phyloP scores from a whole-genome alignment of 345 rosid species.

The Mangifera indica region DNA sequence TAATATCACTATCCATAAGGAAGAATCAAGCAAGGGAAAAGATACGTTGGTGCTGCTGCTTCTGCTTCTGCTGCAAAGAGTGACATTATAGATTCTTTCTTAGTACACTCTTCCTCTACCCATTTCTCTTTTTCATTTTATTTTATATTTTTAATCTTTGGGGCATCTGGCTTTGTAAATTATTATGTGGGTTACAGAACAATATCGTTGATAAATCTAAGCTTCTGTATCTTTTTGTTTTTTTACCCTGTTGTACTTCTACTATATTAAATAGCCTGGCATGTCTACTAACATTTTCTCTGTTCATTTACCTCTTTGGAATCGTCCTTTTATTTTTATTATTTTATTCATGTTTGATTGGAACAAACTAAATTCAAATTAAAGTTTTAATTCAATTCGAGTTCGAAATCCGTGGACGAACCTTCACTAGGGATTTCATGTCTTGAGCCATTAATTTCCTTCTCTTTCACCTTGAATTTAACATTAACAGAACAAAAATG shows the following conservation, averaged over 20 bases:
- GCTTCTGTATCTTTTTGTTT: constrained; percentile 18
- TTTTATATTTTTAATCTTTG: constrained; percentile 7
- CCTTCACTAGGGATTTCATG: too few relatives aligned
- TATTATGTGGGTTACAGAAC: constrained; percentile 31
- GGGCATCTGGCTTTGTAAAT: constrained; percentile 34
- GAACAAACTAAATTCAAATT: too few relatives aligned
- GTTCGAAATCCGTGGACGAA: too few relatives aligned
- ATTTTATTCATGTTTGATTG: too few relatives aligned
- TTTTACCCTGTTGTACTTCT: not conserved
- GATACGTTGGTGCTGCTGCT: not conserved
- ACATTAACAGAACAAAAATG: too few relatives aligned
- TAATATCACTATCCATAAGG: constrained; percentile 15
- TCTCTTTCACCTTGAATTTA: too few relatives aligned
- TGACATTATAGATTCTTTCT: constrained; percentile 23
- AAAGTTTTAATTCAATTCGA: too few relatives aligned
- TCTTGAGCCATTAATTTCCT: too few relatives aligned
- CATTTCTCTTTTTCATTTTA: constrained; percentile 1
- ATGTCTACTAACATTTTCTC: too few relatives aligned
- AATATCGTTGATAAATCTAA: constrained; percentile 17
- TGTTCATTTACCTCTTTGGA: not conserved
- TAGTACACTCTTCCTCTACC: constrained; percentile 5
- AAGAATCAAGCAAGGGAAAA: constrained; percentile 18
- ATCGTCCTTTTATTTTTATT: not conserved
- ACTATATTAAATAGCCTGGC: not conserved
- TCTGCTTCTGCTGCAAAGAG: constrained; percentile 18